Conservation (phyloP, 1,139 yeast genomes). For the Hansenula lynferdii region DNA sequence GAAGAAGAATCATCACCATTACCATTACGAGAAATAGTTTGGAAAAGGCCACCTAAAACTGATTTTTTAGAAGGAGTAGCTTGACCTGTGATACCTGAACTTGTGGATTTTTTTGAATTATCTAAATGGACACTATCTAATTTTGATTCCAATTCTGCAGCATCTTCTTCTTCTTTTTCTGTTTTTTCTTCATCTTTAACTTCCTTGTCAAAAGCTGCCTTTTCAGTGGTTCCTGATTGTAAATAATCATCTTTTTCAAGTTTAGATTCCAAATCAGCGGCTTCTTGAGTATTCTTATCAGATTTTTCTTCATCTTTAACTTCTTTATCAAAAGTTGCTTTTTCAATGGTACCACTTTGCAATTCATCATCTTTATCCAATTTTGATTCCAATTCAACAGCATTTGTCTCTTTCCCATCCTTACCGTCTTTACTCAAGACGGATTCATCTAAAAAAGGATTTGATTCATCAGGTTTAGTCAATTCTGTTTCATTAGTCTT, state of each 20-base stretch:
- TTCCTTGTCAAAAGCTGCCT: neutral
- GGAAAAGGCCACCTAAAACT: no score
- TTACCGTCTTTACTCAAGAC: neutral
- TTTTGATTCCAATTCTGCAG: neutral
- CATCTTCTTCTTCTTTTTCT: neutral
- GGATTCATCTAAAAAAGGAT: no score
- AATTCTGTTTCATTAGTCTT: neutral
- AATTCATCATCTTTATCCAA: neutral
- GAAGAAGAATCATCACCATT: neutral
- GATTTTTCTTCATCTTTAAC: neutral
- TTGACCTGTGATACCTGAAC: neutral
- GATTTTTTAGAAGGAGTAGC: slow-evolving; percentile 5
- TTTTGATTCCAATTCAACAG: slow-evolving; percentile 1
- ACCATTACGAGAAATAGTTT: neutral
- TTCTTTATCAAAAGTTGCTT: neutral
- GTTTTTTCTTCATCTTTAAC: neutral
- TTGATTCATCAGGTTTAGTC: neutral
- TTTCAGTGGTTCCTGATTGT: neutral
- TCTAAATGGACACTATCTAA: neutral
- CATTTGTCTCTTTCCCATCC: neutral
- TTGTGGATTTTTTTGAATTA: neutral
- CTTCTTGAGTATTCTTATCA: neutral
- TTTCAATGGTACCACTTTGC: neutral
- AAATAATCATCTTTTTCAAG: neutral
- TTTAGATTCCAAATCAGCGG: neutral